These are phyloP conservation scores for Yamadazyma pseudoaaseri DNA, from an alignment of 1,139 yeast species.

Conservation along the genomic window DNA sequence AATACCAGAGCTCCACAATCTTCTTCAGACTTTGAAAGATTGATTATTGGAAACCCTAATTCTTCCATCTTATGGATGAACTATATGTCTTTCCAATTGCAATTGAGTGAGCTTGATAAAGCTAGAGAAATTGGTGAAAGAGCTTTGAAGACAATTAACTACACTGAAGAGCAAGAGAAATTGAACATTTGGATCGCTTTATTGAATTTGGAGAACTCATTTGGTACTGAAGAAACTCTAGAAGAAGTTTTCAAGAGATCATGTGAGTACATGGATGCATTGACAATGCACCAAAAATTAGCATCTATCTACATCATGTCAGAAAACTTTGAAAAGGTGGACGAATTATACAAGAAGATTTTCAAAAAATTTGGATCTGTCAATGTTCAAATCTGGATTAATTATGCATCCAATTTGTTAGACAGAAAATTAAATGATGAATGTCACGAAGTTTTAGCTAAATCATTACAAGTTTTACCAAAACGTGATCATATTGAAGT, in stretches of 20 bases:
- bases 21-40: constrained; percentile 84
- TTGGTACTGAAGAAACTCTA: constrained; percentile 81
- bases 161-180: constrained; percentile 91
- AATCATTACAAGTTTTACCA: constrained; percentile 71
- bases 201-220: constrained; percentile 88
- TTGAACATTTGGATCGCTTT: constrained; percentile 95
- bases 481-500: constrained; percentile 77
- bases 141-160: constrained; percentile 85
- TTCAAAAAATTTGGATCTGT: constrained; percentile 76
- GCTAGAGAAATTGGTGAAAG: constrained; percentile 93
- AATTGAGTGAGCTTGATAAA: constrained; percentile 87
- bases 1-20: constrained; percentile 89
- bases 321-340: constrained; percentile 70
- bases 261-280: constrained; percentile 88
- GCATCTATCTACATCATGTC: constrained; percentile 73
- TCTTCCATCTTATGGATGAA: constrained; percentile 96
- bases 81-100: constrained; percentile 96
- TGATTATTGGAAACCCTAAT: constrained; percentile 88
- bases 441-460: constrained; percentile 69
- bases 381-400: constrained; percentile 70
- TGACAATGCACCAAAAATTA: constrained; percentile 75
- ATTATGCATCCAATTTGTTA: constrained; percentile 72
- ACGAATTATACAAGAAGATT: constrained; percentile 60
- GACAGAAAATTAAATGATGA: constrained; percentile 56
- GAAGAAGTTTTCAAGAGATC: constrained; percentile 81